Base-by-base conservation (phyloP, 1,284 basidiomycete species). In the Pterulicium gracile region DNA sequence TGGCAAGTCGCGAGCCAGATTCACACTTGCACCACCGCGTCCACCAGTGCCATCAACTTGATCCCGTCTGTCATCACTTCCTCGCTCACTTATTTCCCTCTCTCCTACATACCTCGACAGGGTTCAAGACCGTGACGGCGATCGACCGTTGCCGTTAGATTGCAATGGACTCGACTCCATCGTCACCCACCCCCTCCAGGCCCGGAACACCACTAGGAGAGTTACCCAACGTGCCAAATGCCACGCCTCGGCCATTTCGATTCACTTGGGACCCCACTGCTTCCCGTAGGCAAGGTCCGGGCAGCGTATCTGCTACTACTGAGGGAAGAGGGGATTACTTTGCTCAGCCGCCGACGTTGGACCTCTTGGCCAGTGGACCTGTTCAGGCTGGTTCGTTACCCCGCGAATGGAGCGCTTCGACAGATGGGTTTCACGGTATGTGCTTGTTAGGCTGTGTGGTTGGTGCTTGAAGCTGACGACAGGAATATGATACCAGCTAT, bases 391-490 rank as follows among this genome's bases (percentile, higher is more conserved):
- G 39, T 41, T 41, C 39, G 19, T 15, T 84, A 40, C 73, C 77
- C 0, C 55, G 66, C n/a, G 75, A 81, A 56, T 88, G 85, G 84
- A 85, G 81, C 53, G 85, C 82, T 57, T 66, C 81, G n/a, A 76
- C 70, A 39, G 79, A 84, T 55, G 84, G 85, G 3, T 88, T 88
- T 62, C 79, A 88, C 58, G 85, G 85, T 82, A 58, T 46, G 75
- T 62, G 13, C 14, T 20, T 18, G 24, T 43, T 24, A 5, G 13
- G 24, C 4, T 27, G 23, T 44, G 24, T 35, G 45, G 40, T 40
- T 24, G 42, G 43, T 14, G 44, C 44, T 18, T 20, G 47, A 15
- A 34, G 19, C 42, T 50, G 27, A 40, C 47, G 46, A 18, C 52
- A 69, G 71, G 69, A 17, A 72, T 72, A 47, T 20, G n/a, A 21